Percentiles rank a stretch among this genome's conserved stretches.
Evolutionary conservation across 768 basidiomycete genomes (phyloP).

Genomic region (Rhizopogon sp.): DNA sequence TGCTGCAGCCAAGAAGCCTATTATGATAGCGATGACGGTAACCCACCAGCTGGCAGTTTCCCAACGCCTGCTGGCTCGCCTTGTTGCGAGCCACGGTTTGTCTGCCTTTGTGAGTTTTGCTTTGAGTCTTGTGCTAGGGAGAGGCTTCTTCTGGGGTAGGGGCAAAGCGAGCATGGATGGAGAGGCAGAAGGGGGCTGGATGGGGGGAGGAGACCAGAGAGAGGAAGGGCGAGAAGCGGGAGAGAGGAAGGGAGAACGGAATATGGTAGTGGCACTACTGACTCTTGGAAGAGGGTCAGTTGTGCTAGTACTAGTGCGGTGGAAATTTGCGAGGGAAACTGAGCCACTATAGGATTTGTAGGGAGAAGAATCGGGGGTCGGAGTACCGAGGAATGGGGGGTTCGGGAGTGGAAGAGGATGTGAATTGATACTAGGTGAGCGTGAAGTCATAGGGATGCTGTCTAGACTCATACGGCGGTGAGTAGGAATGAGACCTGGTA

Average conservation of each 20-base stretch:
- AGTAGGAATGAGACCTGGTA: slow-evolving; percentile 33
- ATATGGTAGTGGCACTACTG: slow-evolving; percentile 39
- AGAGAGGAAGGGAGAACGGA: slow-evolving; percentile 66
- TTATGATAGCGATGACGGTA: slow-evolving; percentile 34
- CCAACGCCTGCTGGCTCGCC: slow-evolving; percentile 16
- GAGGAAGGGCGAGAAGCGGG: slow-evolving; percentile 63
- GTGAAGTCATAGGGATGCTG: slow-evolving; percentile 25
- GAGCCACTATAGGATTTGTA: slow-evolving; percentile 31
- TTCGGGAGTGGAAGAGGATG: slow-evolving; percentile 33
- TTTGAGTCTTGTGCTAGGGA: slow-evolving; percentile 44
- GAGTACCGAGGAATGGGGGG: slow-evolving; percentile 37
- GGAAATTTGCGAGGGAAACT: slow-evolving; percentile 17
- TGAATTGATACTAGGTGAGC: slow-evolving; percentile 20
- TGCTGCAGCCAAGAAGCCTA: slow-evolving; percentile 39
- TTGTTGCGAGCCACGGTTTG: slow-evolving; percentile 42
- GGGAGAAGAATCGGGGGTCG: slow-evolving; percentile 22
- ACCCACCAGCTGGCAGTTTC: slow-evolving; percentile 42
- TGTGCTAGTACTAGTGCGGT: slow-evolving; percentile 23
- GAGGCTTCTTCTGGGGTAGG: slow-evolving; percentile 30
- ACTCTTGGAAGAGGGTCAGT: slow-evolving; percentile 32
- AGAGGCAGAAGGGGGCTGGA: slow-evolving; percentile 23
- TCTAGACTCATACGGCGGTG: slow-evolving; percentile 41
- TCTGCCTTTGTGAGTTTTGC: slow-evolving; percentile 44
- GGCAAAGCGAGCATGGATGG: slow-evolving; percentile 28
- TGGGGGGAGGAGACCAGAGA: slow-evolving; percentile 54